A percentile compares a stretch with the other conserved stretches of the same genome.
phyloP scores from a whole-genome alignment of 495 filamentous ascomycete species.

The Filosporella fistucella region DNA sequence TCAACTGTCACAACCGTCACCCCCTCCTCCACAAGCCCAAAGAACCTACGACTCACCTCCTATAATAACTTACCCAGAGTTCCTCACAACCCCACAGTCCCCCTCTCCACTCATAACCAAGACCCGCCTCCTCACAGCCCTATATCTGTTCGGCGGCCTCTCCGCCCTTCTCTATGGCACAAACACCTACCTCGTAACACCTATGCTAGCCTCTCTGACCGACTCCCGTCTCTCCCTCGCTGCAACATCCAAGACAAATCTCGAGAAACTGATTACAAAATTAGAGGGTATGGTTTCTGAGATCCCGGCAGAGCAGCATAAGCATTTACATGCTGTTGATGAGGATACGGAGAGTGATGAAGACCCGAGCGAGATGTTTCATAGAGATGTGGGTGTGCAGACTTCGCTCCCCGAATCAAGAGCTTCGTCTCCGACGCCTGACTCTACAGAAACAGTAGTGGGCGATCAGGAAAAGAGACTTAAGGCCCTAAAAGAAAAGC shows the following conservation, averaged over 20 bases:
- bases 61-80: conserved; percentile 98
- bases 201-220: conserved; percentile 74
- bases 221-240: conserved; percentile 79
- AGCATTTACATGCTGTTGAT: conserved; percentile 19
- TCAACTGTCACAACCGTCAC: conserved; percentile 6
- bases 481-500: conserved; percentile 44
- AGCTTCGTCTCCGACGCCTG: conserved; percentile 28
- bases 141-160: conserved; percentile 69
- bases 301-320: conserved; percentile 22
- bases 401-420: conserved; percentile 55
- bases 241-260: conserved; percentile 55
- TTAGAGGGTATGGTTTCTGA: conserved; percentile 68
- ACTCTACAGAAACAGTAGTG: conserved; percentile 1
- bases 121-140: conserved; percentile 65
- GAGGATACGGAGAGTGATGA: conserved; percentile 41
- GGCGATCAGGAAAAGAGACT: conserved; percentile 35
- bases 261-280: conserved; percentile 65
- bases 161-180: conserved; percentile 74
- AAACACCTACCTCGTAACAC: conserved; percentile 73
- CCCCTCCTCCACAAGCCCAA: conserved; percentile 19
- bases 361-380: conserved; percentile 81
- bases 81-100: conserved; percentile 63
- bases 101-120: conserved; percentile 72
- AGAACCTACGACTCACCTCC: conserved; percentile 58
- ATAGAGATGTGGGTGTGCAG: conserved; percentile 84